Base-by-base conservation (phyloP, 2,329 filamentous ascomycete genomes). In the Samsoniella hepiali region DNA sequence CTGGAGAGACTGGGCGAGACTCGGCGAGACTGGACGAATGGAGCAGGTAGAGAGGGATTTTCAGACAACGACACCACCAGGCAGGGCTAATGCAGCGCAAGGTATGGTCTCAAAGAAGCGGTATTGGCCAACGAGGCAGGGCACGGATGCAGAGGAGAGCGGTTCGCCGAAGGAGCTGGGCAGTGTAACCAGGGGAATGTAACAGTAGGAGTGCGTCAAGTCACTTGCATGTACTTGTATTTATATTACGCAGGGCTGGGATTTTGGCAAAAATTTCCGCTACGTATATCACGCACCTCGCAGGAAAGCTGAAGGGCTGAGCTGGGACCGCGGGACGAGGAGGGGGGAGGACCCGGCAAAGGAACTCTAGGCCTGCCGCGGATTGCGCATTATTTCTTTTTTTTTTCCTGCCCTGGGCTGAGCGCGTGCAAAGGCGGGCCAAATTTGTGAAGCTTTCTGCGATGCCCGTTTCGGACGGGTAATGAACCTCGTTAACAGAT, bases 401-500 rank as follows among this genome's bases (percentile, higher is more conserved):
- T 53, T 22, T 22, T 22, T 22, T 22, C 22, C 38, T 53, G 29
- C 31, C 27, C 32, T 53, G 36, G 22, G 58, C 58, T 53, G 58
- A 44, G 58, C 17, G 58, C 58, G 29, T 34, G 58, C 47, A 55
- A 44, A 47, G 57, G 36, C 58, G 49, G 58, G 58, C 58, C 58
- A 62, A 22, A 27, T 38, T 36, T 27, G 9, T 63, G 60, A 63
- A 36, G 60, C 53, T 29, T 44, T 55, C 47, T 44, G 29, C 32
- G 47, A 62, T 62, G 34, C 58, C 58, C 58, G 36, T 53, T 42
- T 34, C 44, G 49, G 58, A 17, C 29, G 22, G 22, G 32, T 36
- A 27, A 63, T 58, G 61, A 63, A 63, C 61, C 61, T 63, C 61
- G 31, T 36, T 63, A 63, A 63, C 61, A 63, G 61, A 63, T 49